Base-by-base conservation (phyloP, 495 filamentous ascomycete genomes). In the Penicillium roqueforti region DNA sequence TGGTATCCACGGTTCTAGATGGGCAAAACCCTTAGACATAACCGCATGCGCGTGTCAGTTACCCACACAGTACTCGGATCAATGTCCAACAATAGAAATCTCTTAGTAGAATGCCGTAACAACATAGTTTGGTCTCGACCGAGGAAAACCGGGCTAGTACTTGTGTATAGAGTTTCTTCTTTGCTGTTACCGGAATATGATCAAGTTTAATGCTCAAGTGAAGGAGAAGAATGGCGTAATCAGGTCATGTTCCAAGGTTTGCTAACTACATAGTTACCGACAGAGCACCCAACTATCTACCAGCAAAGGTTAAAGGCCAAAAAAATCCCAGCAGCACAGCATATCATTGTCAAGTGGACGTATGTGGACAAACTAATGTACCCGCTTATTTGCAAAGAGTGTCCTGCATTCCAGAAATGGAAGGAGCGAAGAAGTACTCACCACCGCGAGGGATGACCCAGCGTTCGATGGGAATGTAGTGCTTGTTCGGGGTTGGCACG, bases 381-480 rank as follows among this genome's bases (percentile, higher is more conserved):
- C n/a, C 20, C n/a, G 13, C 32, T 16, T 46, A 28, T 8, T 28
- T 46, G 43, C 43, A 46, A 31, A 46, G 43, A 13, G 43, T 32
- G 5, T 48, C 45, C 20, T 38, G 22, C 20, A 48, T 14, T n/a
- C 18, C 45, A 0, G 29, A 36, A 37, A 48, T 48, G 1, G 45
- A 48, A 16, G 45, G 45, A 37, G 45, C 10, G 10, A 48, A 48
- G 45, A 48, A 48, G 31, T 48, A 48, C 19, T 48, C 45, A n/a
- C 45, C 45, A 16, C 45, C 45, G 6, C 19, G 45, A 34, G 45
- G 45, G 13, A 48, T 48, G 0, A 46, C 43, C 43, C 43, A 46
- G 43, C 43, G 43, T 20, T 46, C 43, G 3, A 46, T 46, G 26
- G 43, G 43, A 20, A 46, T 46, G 8, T 0, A 46, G 16, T 46